Evolutionary conservation across 768 basidiomycete genomes (phyloP).

Genomic region (Termitomyces sp.): DNA sequence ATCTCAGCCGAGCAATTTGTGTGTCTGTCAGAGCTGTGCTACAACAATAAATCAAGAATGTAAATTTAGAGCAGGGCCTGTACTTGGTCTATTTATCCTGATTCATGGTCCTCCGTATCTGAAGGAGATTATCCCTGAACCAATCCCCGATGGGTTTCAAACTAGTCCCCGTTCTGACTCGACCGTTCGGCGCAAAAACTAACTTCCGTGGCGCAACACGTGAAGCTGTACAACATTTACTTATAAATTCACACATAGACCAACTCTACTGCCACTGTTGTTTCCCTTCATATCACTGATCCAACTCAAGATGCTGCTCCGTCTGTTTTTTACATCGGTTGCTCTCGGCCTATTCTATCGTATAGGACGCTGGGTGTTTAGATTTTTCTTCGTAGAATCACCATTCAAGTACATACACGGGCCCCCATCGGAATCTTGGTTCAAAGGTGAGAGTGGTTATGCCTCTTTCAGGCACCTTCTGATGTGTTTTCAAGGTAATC

Average conservation of each 20-base stretch:
- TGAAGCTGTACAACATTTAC: background rate
- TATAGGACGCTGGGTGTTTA: conserved; percentile 12
- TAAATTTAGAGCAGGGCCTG: background rate
- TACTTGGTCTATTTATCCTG: background rate
- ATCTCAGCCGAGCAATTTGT: background rate
- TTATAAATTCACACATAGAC: conserved; percentile 1
- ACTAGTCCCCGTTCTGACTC: background rate
- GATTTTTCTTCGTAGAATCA: conserved; percentile 11
- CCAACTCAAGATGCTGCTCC: conserved; percentile 1
- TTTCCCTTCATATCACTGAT: background rate
- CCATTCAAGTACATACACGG: conserved; percentile 30
- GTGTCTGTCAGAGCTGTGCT: conserved; percentile 9
- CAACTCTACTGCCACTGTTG: background rate
- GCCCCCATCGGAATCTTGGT: conserved; percentile 30
- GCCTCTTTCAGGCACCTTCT: background rate
- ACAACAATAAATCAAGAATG: background rate
- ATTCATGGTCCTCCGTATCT: conserved; percentile 1
- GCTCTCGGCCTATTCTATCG: conserved; percentile 4
- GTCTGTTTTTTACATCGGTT: background rate
- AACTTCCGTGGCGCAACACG: conserved; percentile 15
- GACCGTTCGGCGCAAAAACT: background rate
- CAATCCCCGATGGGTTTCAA: conserved; percentile 8
- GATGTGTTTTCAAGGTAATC: conserved; percentile 28
- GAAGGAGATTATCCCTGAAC: background rate
- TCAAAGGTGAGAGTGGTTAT: conserved; percentile 23